A percentile compares a stretch with the other conserved stretches of the same genome.
Evolutionary conservation across 805 yeast species (phyloP).

Genomic region (Candida coleopterorum): DNA sequence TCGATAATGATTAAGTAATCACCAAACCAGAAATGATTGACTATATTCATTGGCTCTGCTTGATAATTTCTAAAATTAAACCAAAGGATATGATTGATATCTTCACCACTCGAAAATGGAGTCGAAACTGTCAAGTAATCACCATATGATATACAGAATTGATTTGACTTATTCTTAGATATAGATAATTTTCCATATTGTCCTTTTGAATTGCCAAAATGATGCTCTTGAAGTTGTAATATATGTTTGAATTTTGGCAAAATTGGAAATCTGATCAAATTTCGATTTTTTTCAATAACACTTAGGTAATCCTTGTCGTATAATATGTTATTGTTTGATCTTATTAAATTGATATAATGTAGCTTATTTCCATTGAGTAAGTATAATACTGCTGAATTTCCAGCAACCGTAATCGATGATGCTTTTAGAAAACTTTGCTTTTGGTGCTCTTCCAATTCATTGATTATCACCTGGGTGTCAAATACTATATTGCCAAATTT

Average conservation of each 20-base stretch:
- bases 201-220: constrained; percentile 17
- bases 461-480: constrained; percentile 19
- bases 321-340: constrained; percentile 11
- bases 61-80: constrained; percentile 31
- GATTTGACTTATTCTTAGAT: constrained; percentile 19
- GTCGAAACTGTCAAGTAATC: constrained; percentile 26
- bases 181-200: constrained; percentile 20
- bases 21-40: constrained; percentile 32
- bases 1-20: constrained; percentile 32
- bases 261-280: constrained; percentile 25
- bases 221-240: constrained; percentile 17
- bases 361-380: constrained; percentile 15
- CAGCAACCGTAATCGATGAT: constrained; percentile 19
- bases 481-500: constrained; percentile 30
- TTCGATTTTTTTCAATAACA: constrained; percentile 14
- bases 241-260: constrained; percentile 25
- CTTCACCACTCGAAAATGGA: constrained; percentile 18
- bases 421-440: constrained; percentile 21
- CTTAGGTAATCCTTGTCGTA: constrained; percentile 24
- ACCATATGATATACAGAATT: constrained; percentile 26
- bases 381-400: constrained; percentile 18
- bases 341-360: constrained; percentile 19
- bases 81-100: constrained; percentile 35
- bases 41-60: constrained; percentile 28
- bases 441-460: constrained; percentile 17